Evolutionary conservation across 495 filamentous ascomycete species (phyloP), one percentile per base, ranked within the genome.

Genomic region (Collariella sp.): DNA sequence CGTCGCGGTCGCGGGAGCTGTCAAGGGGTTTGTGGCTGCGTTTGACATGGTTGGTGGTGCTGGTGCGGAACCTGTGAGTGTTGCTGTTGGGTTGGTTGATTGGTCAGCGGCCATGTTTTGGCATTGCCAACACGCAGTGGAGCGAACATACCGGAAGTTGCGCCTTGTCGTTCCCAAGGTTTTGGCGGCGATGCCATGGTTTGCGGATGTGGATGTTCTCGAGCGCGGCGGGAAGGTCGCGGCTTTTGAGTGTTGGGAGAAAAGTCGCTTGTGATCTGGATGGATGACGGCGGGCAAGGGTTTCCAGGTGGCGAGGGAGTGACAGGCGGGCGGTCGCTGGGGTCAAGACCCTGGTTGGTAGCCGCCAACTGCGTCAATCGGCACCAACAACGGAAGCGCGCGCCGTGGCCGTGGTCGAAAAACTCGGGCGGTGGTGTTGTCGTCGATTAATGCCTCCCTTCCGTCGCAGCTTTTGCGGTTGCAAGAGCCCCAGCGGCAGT

Each of bases 91-190:
- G n/a, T 35, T 13, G 42, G 12, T n/a, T 52, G 26, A 38, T 57
- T 44, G 26, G 58, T 52, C 22, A 59, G 45, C 18, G 20, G 20
- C 16, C n/a, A 11, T 29, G 31, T 10, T 19, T 18, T 16, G 29
- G 7, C 15, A 22, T n/a, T 20, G 18, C 7, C 12, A 23, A 55
- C n/a, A 42, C 24, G 7, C 1, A 33, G 35, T 4, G 34, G n/a
- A 43, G 45, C 19, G 56, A n/a, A 64, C 68, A 45, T 66, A 83
- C 75, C 70, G 60, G 68, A 68, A 74, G 78, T 67, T 43, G 81
- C 80, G 67, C 88, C 85, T 52, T 81, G 79, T 67, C 83, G 81
- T 72, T 97, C 91, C 91, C 91, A 97, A 18, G 91, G 91, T 72
- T 97, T 97, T 34, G 91, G 91, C 61, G 91, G 91, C 72, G 91